Percentiles rank a stretch among this genome's conserved stretches.
phyloP scores from a whole-genome alignment of 2,329 filamentous ascomycete species.

The Metarhizium sp. region DNA sequence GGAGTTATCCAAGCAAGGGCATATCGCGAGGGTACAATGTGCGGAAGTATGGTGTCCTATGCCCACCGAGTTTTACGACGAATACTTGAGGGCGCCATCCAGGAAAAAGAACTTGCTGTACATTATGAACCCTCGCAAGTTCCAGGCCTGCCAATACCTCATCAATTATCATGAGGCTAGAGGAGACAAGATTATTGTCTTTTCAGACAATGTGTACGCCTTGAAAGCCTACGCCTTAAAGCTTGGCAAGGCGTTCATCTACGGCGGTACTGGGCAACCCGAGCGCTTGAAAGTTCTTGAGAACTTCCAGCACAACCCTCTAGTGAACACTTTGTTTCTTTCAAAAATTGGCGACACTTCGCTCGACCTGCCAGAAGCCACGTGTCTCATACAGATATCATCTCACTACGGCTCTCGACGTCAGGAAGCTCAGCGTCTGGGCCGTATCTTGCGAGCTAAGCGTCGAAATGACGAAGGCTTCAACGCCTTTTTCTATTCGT shows the following conservation, averaged over 20 bases:
- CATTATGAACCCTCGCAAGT: slow-evolving; percentile 96
- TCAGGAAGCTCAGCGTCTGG: slow-evolving; percentile 90
- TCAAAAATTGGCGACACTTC: slow-evolving; percentile 98
- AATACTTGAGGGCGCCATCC: slow-evolving; percentile 67
- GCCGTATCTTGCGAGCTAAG: slow-evolving; percentile 89
- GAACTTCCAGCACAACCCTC: slow-evolving; percentile 89
- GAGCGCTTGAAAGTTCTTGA: slow-evolving; percentile 83
- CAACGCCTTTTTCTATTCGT: slow-evolving; percentile 97
- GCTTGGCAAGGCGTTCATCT: slow-evolving; percentile 81
- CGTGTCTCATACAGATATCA: slow-evolving; percentile 93
- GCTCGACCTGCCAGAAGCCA: slow-evolving; percentile 93
- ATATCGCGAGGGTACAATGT: slow-evolving; percentile 95
- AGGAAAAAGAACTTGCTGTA: slow-evolving; percentile 53
- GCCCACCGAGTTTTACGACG: slow-evolving; percentile 95
- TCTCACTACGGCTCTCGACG: slow-evolving; percentile 95
- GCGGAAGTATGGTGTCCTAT: slow-evolving; percentile 99
- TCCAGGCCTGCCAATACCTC: slow-evolving; percentile 95
- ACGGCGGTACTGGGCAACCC: slow-evolving; percentile 74
- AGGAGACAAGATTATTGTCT: slow-evolving; percentile 96
- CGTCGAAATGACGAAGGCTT: slow-evolving; percentile 95
- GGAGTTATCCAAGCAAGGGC: slow-evolving; percentile 91
- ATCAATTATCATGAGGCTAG: slow-evolving; percentile 94
- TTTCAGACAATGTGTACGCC: slow-evolving; percentile 95
- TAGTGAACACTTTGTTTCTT: slow-evolving; percentile 86
- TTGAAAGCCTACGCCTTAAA: slow-evolving; percentile 77